phyloP scores from a whole-genome alignment of 2,329 filamentous ascomycete genomes.

The Neonectria magnoliae region DNA sequence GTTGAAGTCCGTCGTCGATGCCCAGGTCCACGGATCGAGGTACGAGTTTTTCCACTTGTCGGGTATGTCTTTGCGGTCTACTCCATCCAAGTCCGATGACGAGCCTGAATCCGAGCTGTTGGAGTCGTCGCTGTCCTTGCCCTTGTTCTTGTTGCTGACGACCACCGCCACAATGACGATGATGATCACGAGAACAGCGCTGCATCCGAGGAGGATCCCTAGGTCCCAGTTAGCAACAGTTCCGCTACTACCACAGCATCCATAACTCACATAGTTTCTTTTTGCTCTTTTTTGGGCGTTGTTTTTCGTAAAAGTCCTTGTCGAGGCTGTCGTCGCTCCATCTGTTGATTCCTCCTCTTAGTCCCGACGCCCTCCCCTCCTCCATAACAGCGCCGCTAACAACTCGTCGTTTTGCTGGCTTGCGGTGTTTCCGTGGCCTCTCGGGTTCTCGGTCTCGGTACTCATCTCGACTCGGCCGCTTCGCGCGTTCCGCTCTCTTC shows the following conservation, averaged over 20 bases:
- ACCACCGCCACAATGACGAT: constrained; percentile 75
- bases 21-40: constrained; percentile 92
- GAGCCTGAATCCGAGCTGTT: constrained; percentile 38
- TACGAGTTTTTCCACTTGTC: constrained; percentile 76
- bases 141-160: constrained; percentile 68
- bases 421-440: constrained; percentile 48
- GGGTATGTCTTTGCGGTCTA: constrained; percentile 68
- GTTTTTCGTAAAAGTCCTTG: constrained; percentile 57
- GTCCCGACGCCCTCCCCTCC: constrained; percentile 64
- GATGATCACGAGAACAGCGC: constrained; percentile 68
- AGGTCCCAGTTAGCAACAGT: constrained; percentile 33
- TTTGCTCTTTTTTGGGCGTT: constrained; percentile 59
- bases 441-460: constrained; percentile 36
- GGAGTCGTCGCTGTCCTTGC: constrained; percentile 49
- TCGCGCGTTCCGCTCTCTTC: constrained; percentile 55
- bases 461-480: constrained; percentile 41
- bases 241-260: constrained; percentile 1
- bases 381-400: constrained; percentile 77
- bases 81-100: constrained; percentile 56
- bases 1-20: constrained; percentile 90
- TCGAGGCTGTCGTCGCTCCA: constrained; percentile 57
- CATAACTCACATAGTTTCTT: constrained; percentile 68
- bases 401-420: constrained; percentile 66
- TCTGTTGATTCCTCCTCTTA: constrained; percentile 56
- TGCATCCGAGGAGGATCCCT: constrained; percentile 67